These are phyloP conservation scores for Dactylonectria estremocensis DNA, from an alignment of 2,329 filamentous ascomycete species.

Conservation along the genomic window DNA sequence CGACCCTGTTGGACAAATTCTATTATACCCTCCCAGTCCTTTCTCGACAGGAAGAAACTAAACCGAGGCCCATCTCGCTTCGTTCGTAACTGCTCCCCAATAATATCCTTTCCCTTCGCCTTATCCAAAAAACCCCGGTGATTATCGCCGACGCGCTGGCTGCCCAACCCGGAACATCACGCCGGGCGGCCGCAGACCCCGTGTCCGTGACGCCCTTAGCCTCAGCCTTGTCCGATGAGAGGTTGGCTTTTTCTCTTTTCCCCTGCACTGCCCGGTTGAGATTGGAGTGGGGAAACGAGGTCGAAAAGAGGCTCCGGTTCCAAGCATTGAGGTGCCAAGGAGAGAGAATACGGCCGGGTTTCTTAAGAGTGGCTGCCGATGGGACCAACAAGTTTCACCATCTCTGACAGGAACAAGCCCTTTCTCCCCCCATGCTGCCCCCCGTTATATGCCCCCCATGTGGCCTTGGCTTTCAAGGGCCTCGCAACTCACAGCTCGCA, in stretches of 20 bases:
- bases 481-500: background rate
- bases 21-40: background rate
- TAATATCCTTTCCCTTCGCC: background rate
- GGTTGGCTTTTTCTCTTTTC: background rate
- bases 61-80: background rate
- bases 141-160: background rate
- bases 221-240: background rate
- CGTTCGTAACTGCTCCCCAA: background rate
- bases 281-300: background rate
- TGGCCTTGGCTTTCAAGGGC: background rate
- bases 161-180: background rate
- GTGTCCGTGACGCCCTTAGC: background rate
- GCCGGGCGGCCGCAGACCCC: background rate
- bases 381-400: conserved; percentile 23
- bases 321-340: background rate
- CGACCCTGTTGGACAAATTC: too few relatives aligned
- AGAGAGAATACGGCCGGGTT: background rate
- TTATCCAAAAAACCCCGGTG: background rate
- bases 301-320: background rate
- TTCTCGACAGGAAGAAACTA: background rate
- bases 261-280: background rate
- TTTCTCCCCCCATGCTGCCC: background rate
- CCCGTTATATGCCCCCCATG: too few relatives aligned
- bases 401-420: conserved; percentile 24
- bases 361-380: background rate